These are phyloP conservation scores for Fusarium foetens DNA, from an alignment of 2,329 filamentous ascomycete genomes.

Conservation along the genomic window DNA sequence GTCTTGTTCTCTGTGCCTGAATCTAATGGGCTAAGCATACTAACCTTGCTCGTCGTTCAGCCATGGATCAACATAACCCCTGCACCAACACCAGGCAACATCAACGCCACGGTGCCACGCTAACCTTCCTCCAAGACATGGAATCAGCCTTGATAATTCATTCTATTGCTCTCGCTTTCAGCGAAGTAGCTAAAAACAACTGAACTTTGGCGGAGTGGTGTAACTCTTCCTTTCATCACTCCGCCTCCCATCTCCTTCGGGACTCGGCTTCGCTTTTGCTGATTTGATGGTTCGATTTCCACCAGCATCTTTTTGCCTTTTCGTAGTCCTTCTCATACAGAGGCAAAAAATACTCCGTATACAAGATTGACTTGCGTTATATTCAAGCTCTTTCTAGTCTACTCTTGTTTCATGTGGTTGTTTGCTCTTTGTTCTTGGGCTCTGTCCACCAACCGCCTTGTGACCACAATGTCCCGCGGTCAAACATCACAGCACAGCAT, in stretches of 20 bases:
- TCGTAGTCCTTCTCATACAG: not conserved
- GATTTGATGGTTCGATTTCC: not conserved
- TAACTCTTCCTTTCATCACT: not conserved
- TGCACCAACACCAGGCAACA: not conserved
- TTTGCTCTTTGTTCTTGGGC: not conserved
- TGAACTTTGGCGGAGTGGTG: constrained; percentile 1
- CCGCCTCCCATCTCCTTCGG: not conserved
- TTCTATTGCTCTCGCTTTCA: fast-evolving
- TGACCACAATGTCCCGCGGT: not conserved
- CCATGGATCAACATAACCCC: not conserved
- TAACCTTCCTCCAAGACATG: not conserved
- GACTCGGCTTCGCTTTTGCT: constrained; percentile 27
- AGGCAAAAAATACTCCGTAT: not conserved
- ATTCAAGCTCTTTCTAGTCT: fast-evolving
- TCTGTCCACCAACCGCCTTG: not conserved
- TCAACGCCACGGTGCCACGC: not conserved
- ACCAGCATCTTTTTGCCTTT: not conserved
- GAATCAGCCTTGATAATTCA: not conserved
- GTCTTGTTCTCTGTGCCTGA: not conserved
- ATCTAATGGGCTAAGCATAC: too few species aligned
- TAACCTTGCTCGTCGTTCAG: not conserved
- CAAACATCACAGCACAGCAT: not conserved
- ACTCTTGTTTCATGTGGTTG: not conserved
- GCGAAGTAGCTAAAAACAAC: constrained; percentile 16
- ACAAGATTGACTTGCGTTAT: not conserved